Percentiles rank a stretch among this genome's conserved stretches.
These are phyloP conservation scores for Colletotrichum camelliae DNA, from an alignment of 2,329 filamentous ascomycete species.

Conservation along the genomic window DNA sequence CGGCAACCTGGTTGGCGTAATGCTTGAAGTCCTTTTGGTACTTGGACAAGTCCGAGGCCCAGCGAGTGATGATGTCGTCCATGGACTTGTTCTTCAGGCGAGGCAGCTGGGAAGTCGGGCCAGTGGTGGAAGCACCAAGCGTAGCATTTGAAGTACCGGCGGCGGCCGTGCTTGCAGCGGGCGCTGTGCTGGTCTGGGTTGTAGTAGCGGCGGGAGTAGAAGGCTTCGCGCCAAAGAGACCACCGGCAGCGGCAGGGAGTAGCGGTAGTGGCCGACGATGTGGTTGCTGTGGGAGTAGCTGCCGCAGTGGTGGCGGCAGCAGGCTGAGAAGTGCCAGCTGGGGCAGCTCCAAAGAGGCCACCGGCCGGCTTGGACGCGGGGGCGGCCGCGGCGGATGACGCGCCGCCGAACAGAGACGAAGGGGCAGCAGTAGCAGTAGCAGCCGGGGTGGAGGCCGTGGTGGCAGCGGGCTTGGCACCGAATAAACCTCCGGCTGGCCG, in stretches of 20 bases:
- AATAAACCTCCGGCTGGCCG: constrained; percentile 33
- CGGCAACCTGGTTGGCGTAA: constrained; percentile 84
- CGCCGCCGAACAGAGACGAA: constrained; percentile 38
- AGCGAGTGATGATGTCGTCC: constrained; percentile 97
- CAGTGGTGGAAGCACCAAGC: constrained; percentile 77
- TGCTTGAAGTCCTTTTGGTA: constrained; percentile 97
- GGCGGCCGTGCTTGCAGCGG: background rate
- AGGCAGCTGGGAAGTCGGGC: constrained; percentile 83
- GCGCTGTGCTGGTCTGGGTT: constrained; percentile 27
- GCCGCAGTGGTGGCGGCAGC: constrained; percentile 36
- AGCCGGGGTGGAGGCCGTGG: constrained; percentile 34
- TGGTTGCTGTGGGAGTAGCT: constrained; percentile 30
- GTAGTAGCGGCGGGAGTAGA: constrained; percentile 30
- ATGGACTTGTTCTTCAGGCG: constrained; percentile 98
- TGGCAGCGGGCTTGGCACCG: constrained; percentile 26
- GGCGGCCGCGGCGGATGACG: constrained; percentile 36
- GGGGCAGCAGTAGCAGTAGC: constrained; percentile 30
- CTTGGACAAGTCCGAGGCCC: constrained; percentile 93
- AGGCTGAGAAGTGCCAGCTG: constrained; percentile 33
- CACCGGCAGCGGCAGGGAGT: constrained; percentile 34
- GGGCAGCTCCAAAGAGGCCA: constrained; percentile 33
- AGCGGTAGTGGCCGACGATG: constrained; percentile 30
- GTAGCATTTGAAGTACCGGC: constrained; percentile 35
- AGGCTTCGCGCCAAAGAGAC: constrained; percentile 39
- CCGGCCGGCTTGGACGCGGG: constrained; percentile 36